These are phyloP conservation scores for Cladosporium halotolerans DNA, from an alignment of 2,329 filamentous ascomycete species.

Conservation along the genomic window DNA sequence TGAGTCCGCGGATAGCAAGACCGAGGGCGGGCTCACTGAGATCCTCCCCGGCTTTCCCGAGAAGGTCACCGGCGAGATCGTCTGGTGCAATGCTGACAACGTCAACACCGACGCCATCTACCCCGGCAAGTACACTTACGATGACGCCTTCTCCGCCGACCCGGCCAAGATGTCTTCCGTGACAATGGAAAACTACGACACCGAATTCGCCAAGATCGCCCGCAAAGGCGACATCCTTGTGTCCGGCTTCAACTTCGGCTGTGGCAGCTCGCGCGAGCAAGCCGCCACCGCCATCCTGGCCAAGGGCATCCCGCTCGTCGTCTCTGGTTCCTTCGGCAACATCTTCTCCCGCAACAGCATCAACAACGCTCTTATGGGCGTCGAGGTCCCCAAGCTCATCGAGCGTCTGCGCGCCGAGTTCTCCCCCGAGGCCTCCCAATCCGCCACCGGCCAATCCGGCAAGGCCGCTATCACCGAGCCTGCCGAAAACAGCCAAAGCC, in stretches of 20 bases:
- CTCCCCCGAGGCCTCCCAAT: constrained; percentile 7
- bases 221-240: constrained; percentile 74
- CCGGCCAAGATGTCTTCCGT: constrained; percentile 77
- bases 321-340: constrained; percentile 75
- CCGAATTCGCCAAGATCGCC: constrained; percentile 58
- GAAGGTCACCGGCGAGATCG: constrained; percentile 74
- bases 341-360: constrained; percentile 75
- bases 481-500: constrained; percentile 43
- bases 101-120: constrained; percentile 93
- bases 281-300: constrained; percentile 82
- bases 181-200: constrained; percentile 92
- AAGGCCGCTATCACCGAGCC: constrained; percentile 45
- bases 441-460: constrained; percentile 17
- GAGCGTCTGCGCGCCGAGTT: constrained; percentile 57
- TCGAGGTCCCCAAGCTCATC: constrained; percentile 64
- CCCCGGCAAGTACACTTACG: constrained; percentile 85
- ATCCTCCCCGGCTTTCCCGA: constrained; percentile 83
- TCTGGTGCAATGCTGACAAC: constrained; percentile 81
- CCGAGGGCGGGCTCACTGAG: constrained; percentile 48
- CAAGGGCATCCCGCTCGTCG: constrained; percentile 71
- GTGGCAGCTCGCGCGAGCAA: constrained; percentile 74
- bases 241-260: constrained; percentile 82
- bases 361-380: constrained; percentile 69
- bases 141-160: constrained; percentile 70
- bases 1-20: constrained; percentile 26